Base-by-base conservation (phyloP, 176 grass and related monocot genomes). In the Zoysia pacifica region DNA sequence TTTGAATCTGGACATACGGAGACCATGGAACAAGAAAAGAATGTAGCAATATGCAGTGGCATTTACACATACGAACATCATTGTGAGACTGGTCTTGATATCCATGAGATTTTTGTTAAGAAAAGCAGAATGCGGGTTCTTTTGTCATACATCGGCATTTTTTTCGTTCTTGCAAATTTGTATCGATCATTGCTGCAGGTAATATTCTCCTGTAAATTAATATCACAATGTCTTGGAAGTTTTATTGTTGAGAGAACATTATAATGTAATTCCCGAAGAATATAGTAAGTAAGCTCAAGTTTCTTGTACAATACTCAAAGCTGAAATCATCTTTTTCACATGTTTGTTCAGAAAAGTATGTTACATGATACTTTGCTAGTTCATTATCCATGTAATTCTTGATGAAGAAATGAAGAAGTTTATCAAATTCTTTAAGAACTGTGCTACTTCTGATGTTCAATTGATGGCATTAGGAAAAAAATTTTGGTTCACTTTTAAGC, bases 61-160 rank as follows among this genome's bases (percentile, higher is more conserved):
- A 9, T 77, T 1, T 89, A 89, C 47, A 91, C 72, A 39, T 91
- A 89, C 55, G 71, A 56, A 45, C 86, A 84, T 84, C 77, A 48
- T 65, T 68, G 41, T 20, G 54, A 59, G 53, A 91, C 62, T 60
- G 75, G 69, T 71, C 65, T 90, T 67, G 86, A 99, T 38, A 56
- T 88, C 48, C 90, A 99, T 18, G 88, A 93, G 51, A 78, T 99
- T 44, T 87, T 82, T 65, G 64, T 91, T 20, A 95, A 87, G 88
- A 95, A 73, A 76, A 87, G 88, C 86, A 84, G 71, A 85, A 6
- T 70, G 4, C 70, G 75, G 9, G 76, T 87, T 70, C 59, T 89
- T 12, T 68, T 94, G 46, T 98, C 81, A 0, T 94, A 91, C 72
- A 52, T 83, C 7, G 79, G 92, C 36, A 45, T 84, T 7, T 3